phyloP scores from a whole-genome alignment of 768 basidiomycete genomes.

The Galerina sulciceps region DNA sequence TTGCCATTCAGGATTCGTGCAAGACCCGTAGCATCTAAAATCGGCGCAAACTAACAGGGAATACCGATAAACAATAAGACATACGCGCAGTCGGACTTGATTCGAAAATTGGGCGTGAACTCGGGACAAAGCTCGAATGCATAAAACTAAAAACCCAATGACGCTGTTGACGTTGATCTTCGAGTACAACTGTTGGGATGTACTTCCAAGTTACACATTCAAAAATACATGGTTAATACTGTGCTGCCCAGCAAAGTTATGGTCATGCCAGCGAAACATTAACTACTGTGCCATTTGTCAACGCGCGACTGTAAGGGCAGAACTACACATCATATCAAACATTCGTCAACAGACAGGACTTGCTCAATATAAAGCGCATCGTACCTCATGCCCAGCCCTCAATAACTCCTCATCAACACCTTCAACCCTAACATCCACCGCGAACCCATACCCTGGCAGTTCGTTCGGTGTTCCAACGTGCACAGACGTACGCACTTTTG shows the following conservation, averaged over 20 bases:
- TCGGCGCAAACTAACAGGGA: too few relatives aligned
- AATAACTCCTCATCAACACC: constrained; percentile 72
- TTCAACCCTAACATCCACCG: constrained; percentile 72
- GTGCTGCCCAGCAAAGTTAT: background rate
- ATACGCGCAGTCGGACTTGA: too few relatives aligned
- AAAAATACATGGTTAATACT: too few relatives aligned
- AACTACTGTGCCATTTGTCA: constrained; percentile 59
- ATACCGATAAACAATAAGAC: too few relatives aligned
- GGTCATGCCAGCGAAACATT: constrained; percentile 42
- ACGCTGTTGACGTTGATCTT: too few relatives aligned
- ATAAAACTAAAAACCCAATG: too few relatives aligned
- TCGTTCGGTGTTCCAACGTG: constrained; percentile 64
- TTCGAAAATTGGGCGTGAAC: too few relatives aligned
- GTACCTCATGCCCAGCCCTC: constrained; percentile 70
- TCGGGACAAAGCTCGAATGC: too few relatives aligned
- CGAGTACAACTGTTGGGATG: too few relatives aligned
- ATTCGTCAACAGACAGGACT: background rate
- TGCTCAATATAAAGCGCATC: background rate
- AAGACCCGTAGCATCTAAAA: too few relatives aligned
- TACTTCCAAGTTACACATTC: too few relatives aligned
- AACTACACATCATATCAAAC: constrained; percentile 37
- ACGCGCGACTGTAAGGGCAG: constrained; percentile 72
- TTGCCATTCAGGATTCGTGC: too few relatives aligned
- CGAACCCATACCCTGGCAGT: constrained; percentile 64
- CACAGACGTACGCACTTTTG: constrained; percentile 65